Conservation (phyloP, 2,329 filamentous ascomycete genomes). For the Aspergillus sojae region DNA sequence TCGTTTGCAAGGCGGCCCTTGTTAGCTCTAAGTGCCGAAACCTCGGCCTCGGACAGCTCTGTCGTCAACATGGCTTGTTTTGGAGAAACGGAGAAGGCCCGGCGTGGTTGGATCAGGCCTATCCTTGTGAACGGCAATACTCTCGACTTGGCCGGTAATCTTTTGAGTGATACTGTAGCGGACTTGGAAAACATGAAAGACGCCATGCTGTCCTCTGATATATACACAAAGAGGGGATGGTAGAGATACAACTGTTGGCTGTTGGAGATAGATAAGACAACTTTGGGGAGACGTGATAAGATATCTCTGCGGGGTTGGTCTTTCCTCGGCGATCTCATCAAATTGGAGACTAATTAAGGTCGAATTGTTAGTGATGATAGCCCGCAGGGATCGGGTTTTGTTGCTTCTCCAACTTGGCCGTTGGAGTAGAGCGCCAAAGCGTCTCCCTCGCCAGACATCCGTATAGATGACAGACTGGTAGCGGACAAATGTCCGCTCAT, state of each 20-base stretch:
- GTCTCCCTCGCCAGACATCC: not conserved
- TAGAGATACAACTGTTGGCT: not conserved
- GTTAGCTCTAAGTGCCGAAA: conserved; percentile 60
- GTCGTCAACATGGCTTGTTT: conserved; percentile 39
- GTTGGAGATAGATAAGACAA: conserved; percentile 15
- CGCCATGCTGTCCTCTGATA: conserved; percentile 11
- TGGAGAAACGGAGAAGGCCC: conserved; percentile 16
- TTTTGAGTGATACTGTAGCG: not conserved
- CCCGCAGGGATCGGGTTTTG: not conserved
- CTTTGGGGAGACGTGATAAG: conserved; percentile 16
- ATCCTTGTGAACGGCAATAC: not conserved
- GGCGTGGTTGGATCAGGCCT: conserved; percentile 9
- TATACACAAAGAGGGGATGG: conserved; percentile 1
- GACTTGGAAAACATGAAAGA: conserved; percentile 3
- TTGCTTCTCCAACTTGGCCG: conserved; percentile 12
- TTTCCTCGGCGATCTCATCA: conserved; percentile 19
- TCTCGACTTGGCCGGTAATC: conserved; percentile 7
- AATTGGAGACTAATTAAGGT: conserved; percentile 14
- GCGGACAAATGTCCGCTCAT: conserved; percentile 10
- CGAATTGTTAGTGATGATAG: not conserved
- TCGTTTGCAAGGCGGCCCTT: conserved; percentile 63
- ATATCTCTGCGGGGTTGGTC: conserved; percentile 11
- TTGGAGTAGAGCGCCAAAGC: conserved; percentile 8
- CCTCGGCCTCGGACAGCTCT: conserved; percentile 53
- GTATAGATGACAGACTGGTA: not conserved